Evolutionary conservation across 306 rosid genomes (phyloP), one percentile per base, ranked within the genome.

Genomic region (Cyclanthera cordifolia): DNA sequence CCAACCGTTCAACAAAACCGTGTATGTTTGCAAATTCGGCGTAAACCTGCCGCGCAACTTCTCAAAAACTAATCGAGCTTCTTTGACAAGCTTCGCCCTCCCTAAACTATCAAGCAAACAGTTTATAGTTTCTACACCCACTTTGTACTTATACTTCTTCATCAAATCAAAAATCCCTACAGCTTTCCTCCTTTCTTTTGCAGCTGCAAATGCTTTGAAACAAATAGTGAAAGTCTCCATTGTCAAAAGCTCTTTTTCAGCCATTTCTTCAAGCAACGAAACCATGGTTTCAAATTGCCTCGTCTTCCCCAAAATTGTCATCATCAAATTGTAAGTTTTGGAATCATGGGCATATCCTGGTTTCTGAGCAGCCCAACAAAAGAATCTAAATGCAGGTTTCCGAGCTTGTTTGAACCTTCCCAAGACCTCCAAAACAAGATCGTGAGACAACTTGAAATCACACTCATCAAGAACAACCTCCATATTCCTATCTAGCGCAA

Each of bases 271-370:
- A 17, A 93, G 87, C 80, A 89, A 39, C 10, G 88, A 82, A 3
- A 87, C 92, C 96, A 89, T 86, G 47, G 96, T 89, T 87, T 93
- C 96, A 67, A 93, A 86, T 74, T 93, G 95, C 39, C 91, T 86
- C 14, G 91, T 84, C 91, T 81, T 93, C 64, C 96, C 98, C 14
- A 93, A 43, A 71, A 93, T 77, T 57, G 37, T 15, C 91, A 93
- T 83, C 89, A 89, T 93, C 17, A 66, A 72, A 71, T 93, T 84
- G 64, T 79, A 93, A 67, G 90, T 86, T 67, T 77, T 79, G 0
- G 87, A 87, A 77, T 84, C 85, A 73, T 89, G 95, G 15, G 76
- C 74, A 79, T 80, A 93, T 19, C 82, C 89, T 0, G 88, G 82
- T 77, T 77, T 83, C 65, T 72, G 71, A 51, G 90, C 93, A 0